phyloP scores from a whole-genome alignment of 2,329 filamentous ascomycete species.

The Phoma herbarum region DNA sequence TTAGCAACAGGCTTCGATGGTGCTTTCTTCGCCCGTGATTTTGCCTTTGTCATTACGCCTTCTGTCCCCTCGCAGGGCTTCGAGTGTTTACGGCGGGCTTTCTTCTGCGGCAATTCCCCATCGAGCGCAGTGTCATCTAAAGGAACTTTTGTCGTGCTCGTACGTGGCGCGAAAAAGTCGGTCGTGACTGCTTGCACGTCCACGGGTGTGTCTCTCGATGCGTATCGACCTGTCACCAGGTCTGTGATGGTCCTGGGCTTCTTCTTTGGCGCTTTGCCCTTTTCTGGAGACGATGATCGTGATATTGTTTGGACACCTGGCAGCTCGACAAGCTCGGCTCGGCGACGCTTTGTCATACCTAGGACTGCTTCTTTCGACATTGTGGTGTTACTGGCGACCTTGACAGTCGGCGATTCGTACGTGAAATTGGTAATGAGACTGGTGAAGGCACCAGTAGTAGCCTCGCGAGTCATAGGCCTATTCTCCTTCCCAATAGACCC shows the following conservation, averaged over 20 bases:
- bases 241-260: conserved; percentile 53
- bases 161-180: conserved; percentile 38
- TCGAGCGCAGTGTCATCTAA: conserved; percentile 33
- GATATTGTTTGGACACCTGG: conserved; percentile 33
- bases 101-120: conserved; percentile 22
- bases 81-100: conserved; percentile 34
- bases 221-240: conserved; percentile 49
- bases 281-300: conserved; percentile 40
- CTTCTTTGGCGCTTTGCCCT: conserved; percentile 49
- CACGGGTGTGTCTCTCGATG: conserved; percentile 15
- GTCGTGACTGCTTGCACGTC: conserved; percentile 23
- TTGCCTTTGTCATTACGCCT: conserved; percentile 29
- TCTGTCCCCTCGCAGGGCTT: conserved; percentile 30
- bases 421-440: conserved; percentile 42
- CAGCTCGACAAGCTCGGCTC: conserved; percentile 44
- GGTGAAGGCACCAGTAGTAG: conserved; percentile 31
- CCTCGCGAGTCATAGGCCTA: conserved; percentile 12
- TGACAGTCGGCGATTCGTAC: conserved; percentile 30
- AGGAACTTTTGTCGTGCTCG: conserved; percentile 34
- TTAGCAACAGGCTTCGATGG: conserved; percentile 40
- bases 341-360: conserved; percentile 39
- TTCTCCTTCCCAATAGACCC: conserved; percentile 41
- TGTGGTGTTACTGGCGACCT: conserved; percentile 9
- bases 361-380: conserved; percentile 12
- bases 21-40: conserved; percentile 36